phyloP scores from a whole-genome alignment of 1,284 basidiomycete genomes.

The Tilletia caries region DNA sequence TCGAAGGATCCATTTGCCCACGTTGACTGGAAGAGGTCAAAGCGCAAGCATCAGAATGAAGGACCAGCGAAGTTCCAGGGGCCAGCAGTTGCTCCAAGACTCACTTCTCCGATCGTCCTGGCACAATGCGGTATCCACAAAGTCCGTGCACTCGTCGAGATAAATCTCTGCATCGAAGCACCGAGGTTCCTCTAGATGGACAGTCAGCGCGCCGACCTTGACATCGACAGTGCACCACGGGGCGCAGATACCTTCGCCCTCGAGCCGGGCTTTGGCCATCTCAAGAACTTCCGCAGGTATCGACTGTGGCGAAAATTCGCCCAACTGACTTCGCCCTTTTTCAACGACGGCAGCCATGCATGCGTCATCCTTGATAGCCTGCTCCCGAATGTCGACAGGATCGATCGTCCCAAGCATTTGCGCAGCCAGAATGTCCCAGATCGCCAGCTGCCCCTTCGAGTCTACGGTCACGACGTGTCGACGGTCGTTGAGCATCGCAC shows the following conservation, averaged over 20 bases:
- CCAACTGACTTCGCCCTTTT: not conserved
- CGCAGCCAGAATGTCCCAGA: slow-evolving; percentile 81
- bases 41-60: not conserved
- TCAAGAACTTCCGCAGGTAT: slow-evolving; percentile 70
- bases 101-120: slow-evolving; percentile 66
- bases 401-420: slow-evolving; percentile 1
- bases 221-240: slow-evolving; percentile 88
- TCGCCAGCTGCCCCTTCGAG: slow-evolving; percentile 73
- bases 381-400: not conserved
- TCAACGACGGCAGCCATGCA: not conserved
- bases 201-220: slow-evolving; percentile 77
- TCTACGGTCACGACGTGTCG: slow-evolving; percentile 88
- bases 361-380: not conserved
- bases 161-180: slow-evolving; percentile 95
- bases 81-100: not conserved
- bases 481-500: slow-evolving; percentile 79
- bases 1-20: slow-evolving; percentile 49
- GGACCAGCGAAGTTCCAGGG: too few relatives aligned
- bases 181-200: slow-evolving; percentile 75
- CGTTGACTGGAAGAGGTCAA: slow-evolving; percentile 25
- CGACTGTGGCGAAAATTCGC: slow-evolving; percentile 33
- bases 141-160: slow-evolving; percentile 69
- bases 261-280: slow-evolving; percentile 77
- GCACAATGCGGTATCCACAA: slow-evolving; percentile 38
- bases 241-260: slow-evolving; percentile 81